Percentiles rank a stretch among this genome's conserved stretches.
Conservation (phyloP, 2,329 filamentous ascomycete genomes). For the Trichoderma brevicompactum region DNA sequence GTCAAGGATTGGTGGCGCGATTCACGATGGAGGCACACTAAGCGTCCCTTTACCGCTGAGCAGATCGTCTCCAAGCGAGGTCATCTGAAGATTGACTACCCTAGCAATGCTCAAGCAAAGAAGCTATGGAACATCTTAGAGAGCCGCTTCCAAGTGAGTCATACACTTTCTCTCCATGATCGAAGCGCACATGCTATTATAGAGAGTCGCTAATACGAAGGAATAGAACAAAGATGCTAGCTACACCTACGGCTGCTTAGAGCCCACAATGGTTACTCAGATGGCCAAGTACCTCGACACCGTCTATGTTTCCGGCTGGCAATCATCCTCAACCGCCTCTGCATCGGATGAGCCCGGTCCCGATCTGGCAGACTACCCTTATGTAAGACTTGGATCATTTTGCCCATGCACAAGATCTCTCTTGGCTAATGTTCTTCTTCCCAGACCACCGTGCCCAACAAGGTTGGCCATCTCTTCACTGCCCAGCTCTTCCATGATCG, state of each 20-base stretch:
- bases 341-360: constrained; percentile 94
- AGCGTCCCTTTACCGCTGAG: constrained; percentile 91
- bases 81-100: constrained; percentile 86
- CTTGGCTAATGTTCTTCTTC: background rate
- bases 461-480: constrained; percentile 96
- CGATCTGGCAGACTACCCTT: constrained; percentile 97
- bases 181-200: background rate
- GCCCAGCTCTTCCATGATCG: constrained; percentile 99
- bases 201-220: constrained; percentile 5
- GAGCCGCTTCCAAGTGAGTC: constrained; percentile 75
- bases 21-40: constrained; percentile 89
- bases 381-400: constrained; percentile 56
- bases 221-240: constrained; percentile 77
- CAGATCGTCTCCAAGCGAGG: constrained; percentile 96
- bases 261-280: constrained; percentile 97
- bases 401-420: background rate
- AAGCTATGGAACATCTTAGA: constrained; percentile 95
- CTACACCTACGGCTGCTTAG: constrained; percentile 95
- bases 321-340: constrained; percentile 95
- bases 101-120: constrained; percentile 86
- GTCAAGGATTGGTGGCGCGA: constrained; percentile 96
- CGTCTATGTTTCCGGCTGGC: constrained; percentile 98
- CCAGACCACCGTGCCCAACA: constrained; percentile 96
- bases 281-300: constrained; percentile 99
- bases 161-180: background rate